phyloP scores from a whole-genome alignment of 352 stramenopile species.

The Phytophthora pseudosyringae region DNA sequence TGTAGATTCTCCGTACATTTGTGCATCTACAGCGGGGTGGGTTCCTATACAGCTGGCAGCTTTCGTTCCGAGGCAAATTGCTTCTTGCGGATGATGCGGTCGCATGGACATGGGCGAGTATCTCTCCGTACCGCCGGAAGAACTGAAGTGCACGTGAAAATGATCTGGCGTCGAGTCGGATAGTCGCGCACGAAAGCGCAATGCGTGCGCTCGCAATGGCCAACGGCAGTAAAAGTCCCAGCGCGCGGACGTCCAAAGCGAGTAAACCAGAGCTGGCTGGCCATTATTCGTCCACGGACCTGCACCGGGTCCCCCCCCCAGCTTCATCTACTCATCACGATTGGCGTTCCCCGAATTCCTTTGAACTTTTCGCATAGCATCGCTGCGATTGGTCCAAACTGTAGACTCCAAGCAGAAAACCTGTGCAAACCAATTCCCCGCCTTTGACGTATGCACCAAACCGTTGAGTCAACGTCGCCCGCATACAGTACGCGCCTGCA shows the following conservation, averaged over 20 bases:
- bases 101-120: conserved; percentile 22
- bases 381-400: conserved; percentile 18
- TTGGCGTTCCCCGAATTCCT: not conserved
- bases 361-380: conserved; percentile 11
- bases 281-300: not conserved
- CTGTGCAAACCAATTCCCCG: conserved; percentile 22
- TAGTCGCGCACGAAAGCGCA: not conserved
- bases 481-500: conserved; percentile 7
- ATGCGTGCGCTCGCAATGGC: not conserved
- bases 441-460: conserved; percentile 21
- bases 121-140: conserved; percentile 15
- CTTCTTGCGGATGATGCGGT: conserved; percentile 8
- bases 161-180: conserved; percentile 2
- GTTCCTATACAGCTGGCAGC: no score
- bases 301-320: not conserved
- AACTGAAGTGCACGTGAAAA: not conserved
- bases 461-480: conserved; percentile 17
- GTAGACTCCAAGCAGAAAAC: conserved; percentile 29
- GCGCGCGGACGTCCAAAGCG: no score
- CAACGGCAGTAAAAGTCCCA: not conserved
- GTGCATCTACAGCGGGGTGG: conserved; percentile 18
- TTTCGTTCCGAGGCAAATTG: no score
- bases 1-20: conserved; percentile 19
- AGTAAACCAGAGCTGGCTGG: not conserved
- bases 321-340: conserved; percentile 16